Evolutionary conservation across 768 basidiomycete species (phyloP), one percentile per base, ranked within the genome.

Genomic region (Tricholoma flavovirens): DNA sequence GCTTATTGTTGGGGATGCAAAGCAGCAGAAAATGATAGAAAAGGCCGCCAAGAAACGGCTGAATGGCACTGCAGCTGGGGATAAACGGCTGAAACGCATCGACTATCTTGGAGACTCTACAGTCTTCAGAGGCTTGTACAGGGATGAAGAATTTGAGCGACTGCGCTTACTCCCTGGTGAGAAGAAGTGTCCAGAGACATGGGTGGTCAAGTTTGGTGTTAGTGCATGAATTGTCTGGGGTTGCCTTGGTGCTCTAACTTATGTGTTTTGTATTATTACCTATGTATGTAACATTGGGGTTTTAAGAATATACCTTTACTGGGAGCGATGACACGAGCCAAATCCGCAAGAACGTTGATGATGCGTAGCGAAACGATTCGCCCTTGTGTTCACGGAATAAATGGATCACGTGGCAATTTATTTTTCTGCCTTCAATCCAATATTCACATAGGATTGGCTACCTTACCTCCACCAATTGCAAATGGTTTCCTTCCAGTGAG

Each of bases 401-500:
- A 15, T 12, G 2, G 11, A 40, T 24, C 52, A 58, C 57, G 57
- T 58, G 57, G 15, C 19, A 42, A 42, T 19, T 49, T 57, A 54
- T 58, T 35, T 49, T 52, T 38, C 33, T 9, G 55, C 9, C n/a
- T n/a, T n/a, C n/a, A n/a, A n/a, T n/a, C n/a, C n/a, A n/a, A n/a
- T n/a, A n/a, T n/a, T n/a, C n/a, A n/a, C n/a, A n/a, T n/a, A n/a
- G n/a, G n/a, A n/a, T n/a, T n/a, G 45, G 29, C 35, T 35, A 14
- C 21, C 24, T 24, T 26, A 36, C 49, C 17, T 12, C 42, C 40
- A 22, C 43, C 29, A 54, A 45, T 45, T 33, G 30, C 57, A 55
- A 53, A 87, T 89, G 87, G 87, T 88, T 14, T 88, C 87, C 10
- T 89, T 88, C 62, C 83, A 83, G 86, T 88, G 60, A 67, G 84